These are phyloP conservation scores for Diatrype stigma DNA, from an alignment of 2,329 filamentous ascomycete species.

Conservation along the genomic window DNA sequence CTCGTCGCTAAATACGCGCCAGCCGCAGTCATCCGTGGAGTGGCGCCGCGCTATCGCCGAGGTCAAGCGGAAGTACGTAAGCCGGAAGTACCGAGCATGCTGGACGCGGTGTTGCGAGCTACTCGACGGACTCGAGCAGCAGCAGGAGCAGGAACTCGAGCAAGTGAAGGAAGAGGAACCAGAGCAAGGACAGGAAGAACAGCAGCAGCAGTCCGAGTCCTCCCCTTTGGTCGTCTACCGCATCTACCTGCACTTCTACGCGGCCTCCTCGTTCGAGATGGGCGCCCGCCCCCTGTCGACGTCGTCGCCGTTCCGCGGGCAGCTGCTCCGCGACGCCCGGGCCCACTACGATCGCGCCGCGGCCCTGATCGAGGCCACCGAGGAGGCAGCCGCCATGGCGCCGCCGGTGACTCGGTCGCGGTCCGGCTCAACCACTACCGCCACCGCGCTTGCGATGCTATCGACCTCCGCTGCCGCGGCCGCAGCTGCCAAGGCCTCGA, in stretches of 20 bases:
- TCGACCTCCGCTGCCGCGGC: not conserved
- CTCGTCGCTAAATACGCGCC: slow-evolving; percentile 18
- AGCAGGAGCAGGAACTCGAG: not conserved
- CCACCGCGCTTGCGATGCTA: slow-evolving; percentile 30
- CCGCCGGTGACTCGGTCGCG: slow-evolving; percentile 12
- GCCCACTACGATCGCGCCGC: slow-evolving; percentile 48
- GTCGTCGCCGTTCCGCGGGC: slow-evolving; percentile 41
- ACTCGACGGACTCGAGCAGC: slow-evolving; percentile 39
- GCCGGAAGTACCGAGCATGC: slow-evolving; percentile 49
- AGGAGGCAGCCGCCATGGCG: slow-evolving; percentile 27
- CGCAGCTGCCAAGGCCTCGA: not conserved
- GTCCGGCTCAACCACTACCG: slow-evolving; percentile 32
- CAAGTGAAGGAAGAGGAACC: not conserved
- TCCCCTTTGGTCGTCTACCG: slow-evolving; percentile 46
- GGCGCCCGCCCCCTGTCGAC: slow-evolving; percentile 46
- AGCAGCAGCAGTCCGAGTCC: too few relatives aligned
- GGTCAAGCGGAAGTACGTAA: slow-evolving; percentile 50
- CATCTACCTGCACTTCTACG: slow-evolving; percentile 58
- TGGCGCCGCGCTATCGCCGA: slow-evolving; percentile 50
- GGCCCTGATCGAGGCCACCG: slow-evolving; percentile 42
- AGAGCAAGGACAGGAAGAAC: slow-evolving; percentile 22
- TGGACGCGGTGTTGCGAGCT: slow-evolving; percentile 50
- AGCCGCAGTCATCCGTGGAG: slow-evolving; percentile 43
- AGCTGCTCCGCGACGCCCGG: slow-evolving; percentile 47
- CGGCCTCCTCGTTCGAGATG: slow-evolving; percentile 56